Base-by-base conservation (phyloP, 108 stramenopile genomes). In the Cyclotella cryptica region DNA sequence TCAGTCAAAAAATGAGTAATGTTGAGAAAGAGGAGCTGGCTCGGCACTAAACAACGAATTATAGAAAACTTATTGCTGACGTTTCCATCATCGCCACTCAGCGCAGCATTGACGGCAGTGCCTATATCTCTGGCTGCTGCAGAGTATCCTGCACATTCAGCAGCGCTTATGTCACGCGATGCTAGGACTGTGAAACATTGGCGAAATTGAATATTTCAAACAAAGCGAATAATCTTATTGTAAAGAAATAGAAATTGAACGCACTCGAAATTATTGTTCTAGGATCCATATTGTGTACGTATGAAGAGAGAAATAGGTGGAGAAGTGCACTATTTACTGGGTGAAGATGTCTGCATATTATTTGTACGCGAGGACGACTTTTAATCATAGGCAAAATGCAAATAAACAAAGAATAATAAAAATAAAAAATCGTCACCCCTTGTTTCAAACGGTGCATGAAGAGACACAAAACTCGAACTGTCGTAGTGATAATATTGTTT, bases 91-190 rank as follows among this genome's bases (percentile, higher is more conserved):
- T 89, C 76, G 3, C 88, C 79, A 79, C 81, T 71, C 19, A 96
- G 79, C 5, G 93, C 87, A 40, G 93, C 90, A 63, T 85, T 83
- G 10, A 93, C 84, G 13, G 93, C 90, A 7, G 93, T 81, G 17
- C 83, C 88, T 63, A 90, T 87, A 76, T 93, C 90, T 0, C 93
- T 89, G 39, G 88, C 88, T 17, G 84, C 80, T 43, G 92, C 88
- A 1, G 92, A 89, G 66, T 81, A 92, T 1, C 79, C 78, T 12
- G 92, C 91, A 68, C 90, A 91, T 62, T 96, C 95, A 26, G 71
- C 62, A 17, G 95, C 92, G 30, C 80, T 87, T 14, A 93, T 90
- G 69, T 92, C 91, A 75, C 93, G 95, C 17, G 90, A 89, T 18
- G 80, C 83, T 59, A 96, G 61, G 4, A 96, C 85, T 57, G 84